Evolutionary conservation across 495 filamentous ascomycete species (phyloP), one percentile per base, ranked within the genome.

Genomic region (Rhypophila decipiens): DNA sequence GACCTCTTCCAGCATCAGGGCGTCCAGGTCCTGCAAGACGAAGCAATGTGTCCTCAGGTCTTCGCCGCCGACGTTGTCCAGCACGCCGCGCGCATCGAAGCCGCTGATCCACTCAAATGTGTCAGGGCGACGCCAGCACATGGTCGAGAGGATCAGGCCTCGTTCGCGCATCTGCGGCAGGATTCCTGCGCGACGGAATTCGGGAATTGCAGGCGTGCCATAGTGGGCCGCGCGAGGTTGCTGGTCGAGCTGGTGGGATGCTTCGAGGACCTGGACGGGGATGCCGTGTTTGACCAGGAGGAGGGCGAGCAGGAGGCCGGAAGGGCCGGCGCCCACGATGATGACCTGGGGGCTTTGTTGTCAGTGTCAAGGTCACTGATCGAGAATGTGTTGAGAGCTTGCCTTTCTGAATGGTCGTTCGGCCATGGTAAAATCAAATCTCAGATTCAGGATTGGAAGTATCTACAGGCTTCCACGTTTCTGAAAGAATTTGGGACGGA

Each of bases 151-250:
- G n/a, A 59, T 60, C 55, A 81, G 69, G 1, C 78, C 78, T 11
- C 59, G 57, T 29, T 53, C 51, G 1, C 63, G 65, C 7, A 82
- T 68, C 61, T 82, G 67, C 31, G 76, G 74, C 15, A 80, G 56
- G 33, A 82, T 69, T 2, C 77, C 79, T 2, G 78, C 77, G 40
- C 79, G 71, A 19, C 59, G 48, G 35, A 84, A 66, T 47, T 79
- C 77, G 38, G 71, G 73, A 43, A 74, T 69, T 15, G 77, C 75
- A 8, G 71, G 58, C 51, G 72, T 53, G 52, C 73, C 56, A 72
- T 79, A 74, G 76, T 78, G 49, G 57, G 79, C 49, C 57, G 78
- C 44, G 39, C 78, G 76, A 5, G 78, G 78, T 44, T 80, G 75
- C 44, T 74, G 63, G 61, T 79, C 76, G 19, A 81, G 59, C 41